Percentiles rank a stretch among this genome's conserved stretches.
Conservation (phyloP, 2,329 filamentous ascomycete species). For the Exophiala sideris region DNA sequence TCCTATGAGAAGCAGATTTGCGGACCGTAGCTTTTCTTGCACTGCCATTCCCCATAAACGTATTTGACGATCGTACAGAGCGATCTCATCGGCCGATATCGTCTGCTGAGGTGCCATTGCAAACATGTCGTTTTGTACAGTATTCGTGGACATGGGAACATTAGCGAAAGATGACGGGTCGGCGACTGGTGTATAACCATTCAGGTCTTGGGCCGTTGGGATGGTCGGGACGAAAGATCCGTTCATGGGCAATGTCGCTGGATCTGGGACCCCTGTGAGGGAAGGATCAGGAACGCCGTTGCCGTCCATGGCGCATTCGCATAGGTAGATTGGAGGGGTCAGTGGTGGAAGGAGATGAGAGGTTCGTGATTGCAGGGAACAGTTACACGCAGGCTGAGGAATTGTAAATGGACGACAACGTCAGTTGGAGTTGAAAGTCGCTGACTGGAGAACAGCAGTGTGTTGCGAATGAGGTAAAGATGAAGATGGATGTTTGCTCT, state of each 20-base stretch:
- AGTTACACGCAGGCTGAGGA: no score
- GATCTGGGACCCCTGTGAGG: background rate
- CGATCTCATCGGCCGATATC: constrained; percentile 75
- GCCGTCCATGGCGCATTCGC: constrained; percentile 8
- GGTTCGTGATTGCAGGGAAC: no score
- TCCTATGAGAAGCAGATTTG: constrained; percentile 84
- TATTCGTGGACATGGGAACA: constrained; percentile 14
- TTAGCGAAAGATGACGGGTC: constrained; percentile 6
- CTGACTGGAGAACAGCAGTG: no score
- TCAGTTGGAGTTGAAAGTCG: background rate
- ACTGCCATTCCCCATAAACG: constrained; percentile 95
- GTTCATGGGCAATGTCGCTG: background rate
- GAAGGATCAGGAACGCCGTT: constrained; percentile 9
- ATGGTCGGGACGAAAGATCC: constrained; percentile 7
- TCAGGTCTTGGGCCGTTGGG: constrained; percentile 5
- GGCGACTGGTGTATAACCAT: constrained; percentile 8
- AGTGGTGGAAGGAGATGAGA: background rate
- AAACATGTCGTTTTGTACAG: constrained; percentile 15
- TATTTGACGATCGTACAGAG: constrained; percentile 95
- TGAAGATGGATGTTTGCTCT: background rate
- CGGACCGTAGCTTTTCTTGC: constrained; percentile 82
- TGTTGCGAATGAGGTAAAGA: background rate
- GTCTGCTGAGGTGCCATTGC: constrained; percentile 13
- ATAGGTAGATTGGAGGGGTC: background rate
- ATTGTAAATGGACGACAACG: background rate